Evolutionary conservation across 495 filamentous ascomycete species (phyloP), one percentile per base, ranked within the genome.

Genomic region (Penicillium macrosclerotiorum): DNA sequence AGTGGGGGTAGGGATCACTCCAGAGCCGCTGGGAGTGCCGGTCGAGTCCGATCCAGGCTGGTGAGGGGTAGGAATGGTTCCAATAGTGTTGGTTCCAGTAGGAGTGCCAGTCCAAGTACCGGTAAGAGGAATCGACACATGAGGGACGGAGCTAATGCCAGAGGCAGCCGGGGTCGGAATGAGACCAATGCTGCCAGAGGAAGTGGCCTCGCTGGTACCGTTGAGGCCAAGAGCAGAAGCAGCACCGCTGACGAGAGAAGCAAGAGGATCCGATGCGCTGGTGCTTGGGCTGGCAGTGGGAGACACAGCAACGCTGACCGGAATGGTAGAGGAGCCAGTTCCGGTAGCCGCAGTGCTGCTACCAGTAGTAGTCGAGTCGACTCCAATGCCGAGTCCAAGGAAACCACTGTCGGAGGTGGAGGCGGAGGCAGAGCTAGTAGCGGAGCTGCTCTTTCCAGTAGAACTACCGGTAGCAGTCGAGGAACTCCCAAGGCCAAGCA

Each of bases 91-190:
- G 44, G 54, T 49, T 37, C 52, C 62, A 11, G 64, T 57, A 24
- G 60, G 62, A 30, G 62, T 62, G 24, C 58, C 64, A 36, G 60
- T 51, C 18, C 37, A 47, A 51, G 55, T 39, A 44, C 42, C 52
- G 19, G 47, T 60, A 5, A 55, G 27, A 23, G 26, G 46, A 42
- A 33, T 44, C n/a, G 57, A 57, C 47, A 38, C 43, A 18, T 37
- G 25, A 4, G 52, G 49, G 22, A 48, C 2, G 30, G 24, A 24
- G 33, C 27, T 47, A 18, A 41, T 41, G 6, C 20, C 17, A 1
- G 47, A 20, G 23, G 22, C 18, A 17, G 37, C 20, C 2, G 54
- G 54, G n/a, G 47, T 60, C 5, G 59, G 52, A 19, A 59, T 27
- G 8, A 32, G 4, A 35, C 58, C 55, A 47, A 45, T 52, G n/a